Evolutionary conservation across 2,329 filamentous ascomycete species (phyloP).

Genomic region (Diaporthe sp.): DNA sequence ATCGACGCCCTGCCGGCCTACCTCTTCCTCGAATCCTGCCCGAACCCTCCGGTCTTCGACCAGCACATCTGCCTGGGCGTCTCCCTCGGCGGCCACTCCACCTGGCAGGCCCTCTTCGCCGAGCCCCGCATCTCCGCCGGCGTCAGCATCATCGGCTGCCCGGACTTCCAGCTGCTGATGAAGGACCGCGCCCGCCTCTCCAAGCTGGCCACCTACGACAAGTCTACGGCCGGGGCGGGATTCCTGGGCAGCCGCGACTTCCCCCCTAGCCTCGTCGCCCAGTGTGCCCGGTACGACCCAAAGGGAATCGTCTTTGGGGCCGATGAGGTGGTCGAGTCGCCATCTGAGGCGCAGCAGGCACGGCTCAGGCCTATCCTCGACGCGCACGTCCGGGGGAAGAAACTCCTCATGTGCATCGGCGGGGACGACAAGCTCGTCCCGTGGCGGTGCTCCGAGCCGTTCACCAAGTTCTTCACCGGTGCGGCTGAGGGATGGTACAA

Average conservation of each 20-base stretch:
- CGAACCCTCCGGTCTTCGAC: slow-evolving; percentile 55
- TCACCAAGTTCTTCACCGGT: slow-evolving; percentile 72
- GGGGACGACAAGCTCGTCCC: slow-evolving; percentile 80
- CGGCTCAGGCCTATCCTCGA: slow-evolving; percentile 62
- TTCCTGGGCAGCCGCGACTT: slow-evolving; percentile 87
- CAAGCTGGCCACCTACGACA: slow-evolving; percentile 72
- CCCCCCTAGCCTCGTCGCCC: slow-evolving; percentile 74
- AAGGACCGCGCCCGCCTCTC: slow-evolving; percentile 80
- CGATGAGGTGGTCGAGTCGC: slow-evolving; percentile 47
- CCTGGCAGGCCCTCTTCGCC: slow-evolving; percentile 85
- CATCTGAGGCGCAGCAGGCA: slow-evolving; percentile 54
- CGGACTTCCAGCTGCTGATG: slow-evolving; percentile 85
- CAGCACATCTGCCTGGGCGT: slow-evolving; percentile 84
- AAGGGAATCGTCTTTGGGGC: slow-evolving; percentile 78
- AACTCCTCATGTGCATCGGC: slow-evolving; percentile 74
- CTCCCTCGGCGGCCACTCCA: slow-evolving; percentile 87
- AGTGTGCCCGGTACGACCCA: slow-evolving; percentile 78
- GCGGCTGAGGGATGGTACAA: slow-evolving; percentile 66
- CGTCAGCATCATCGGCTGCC: slow-evolving; percentile 87
- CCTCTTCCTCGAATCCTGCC: slow-evolving; percentile 67
- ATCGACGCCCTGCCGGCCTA: slow-evolving; percentile 85
- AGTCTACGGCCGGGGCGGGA: slow-evolving; percentile 65
- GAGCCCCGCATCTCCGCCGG: slow-evolving; percentile 84
- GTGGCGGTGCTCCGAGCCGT: slow-evolving; percentile 69
- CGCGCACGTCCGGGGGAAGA: slow-evolving; percentile 69